phyloP scores from a whole-genome alignment of 2,329 filamentous ascomycete genomes.

The Colletotrichum sansevieriae region DNA sequence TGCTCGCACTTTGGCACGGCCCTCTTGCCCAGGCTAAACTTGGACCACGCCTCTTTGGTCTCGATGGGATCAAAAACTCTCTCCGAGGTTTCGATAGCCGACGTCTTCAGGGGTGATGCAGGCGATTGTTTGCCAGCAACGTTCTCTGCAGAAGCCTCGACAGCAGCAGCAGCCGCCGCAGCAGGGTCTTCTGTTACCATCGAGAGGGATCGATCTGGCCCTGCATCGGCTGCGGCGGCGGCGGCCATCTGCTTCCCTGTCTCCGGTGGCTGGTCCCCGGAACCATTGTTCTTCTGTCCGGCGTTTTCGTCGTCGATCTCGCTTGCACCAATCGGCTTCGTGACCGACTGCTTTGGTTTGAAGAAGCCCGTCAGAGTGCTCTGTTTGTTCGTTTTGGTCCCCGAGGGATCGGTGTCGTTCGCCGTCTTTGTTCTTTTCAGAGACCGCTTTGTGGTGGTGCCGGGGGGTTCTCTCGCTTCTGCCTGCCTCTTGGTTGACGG shows the following conservation, averaged over 20 bases:
- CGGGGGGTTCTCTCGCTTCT: constrained; percentile 27
- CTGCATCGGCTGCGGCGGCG: neutral
- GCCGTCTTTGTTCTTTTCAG: constrained; percentile 53
- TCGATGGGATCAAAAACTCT: constrained; percentile 76
- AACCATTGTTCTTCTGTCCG: neutral
- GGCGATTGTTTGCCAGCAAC: constrained; percentile 12
- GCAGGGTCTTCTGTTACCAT: constrained; percentile 6
- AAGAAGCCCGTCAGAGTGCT: constrained; percentile 84
- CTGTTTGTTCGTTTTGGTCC: constrained; percentile 56
- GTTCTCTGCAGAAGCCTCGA: neutral
- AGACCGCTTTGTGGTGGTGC: constrained; percentile 45
- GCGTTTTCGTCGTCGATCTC: neutral
- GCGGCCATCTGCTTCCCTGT: neutral
- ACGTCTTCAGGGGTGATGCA: constrained; percentile 13
- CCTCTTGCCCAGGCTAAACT: constrained; percentile 79
- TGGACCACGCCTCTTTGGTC: constrained; percentile 87
- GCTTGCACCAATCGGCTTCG: neutral
- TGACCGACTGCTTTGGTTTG: constrained; percentile 63
- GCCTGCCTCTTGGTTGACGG: constrained; percentile 40
- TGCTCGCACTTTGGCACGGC: constrained; percentile 87
- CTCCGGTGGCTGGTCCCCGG: neutral
- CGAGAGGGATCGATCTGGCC: neutral
- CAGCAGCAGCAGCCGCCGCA: neutral
- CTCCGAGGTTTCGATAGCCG: constrained; percentile 45
- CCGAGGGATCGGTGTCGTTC: constrained; percentile 44